Conservation (phyloP, 2,329 filamentous ascomycete genomes). For the Immersiporthe knoxdaviesiana region DNA sequence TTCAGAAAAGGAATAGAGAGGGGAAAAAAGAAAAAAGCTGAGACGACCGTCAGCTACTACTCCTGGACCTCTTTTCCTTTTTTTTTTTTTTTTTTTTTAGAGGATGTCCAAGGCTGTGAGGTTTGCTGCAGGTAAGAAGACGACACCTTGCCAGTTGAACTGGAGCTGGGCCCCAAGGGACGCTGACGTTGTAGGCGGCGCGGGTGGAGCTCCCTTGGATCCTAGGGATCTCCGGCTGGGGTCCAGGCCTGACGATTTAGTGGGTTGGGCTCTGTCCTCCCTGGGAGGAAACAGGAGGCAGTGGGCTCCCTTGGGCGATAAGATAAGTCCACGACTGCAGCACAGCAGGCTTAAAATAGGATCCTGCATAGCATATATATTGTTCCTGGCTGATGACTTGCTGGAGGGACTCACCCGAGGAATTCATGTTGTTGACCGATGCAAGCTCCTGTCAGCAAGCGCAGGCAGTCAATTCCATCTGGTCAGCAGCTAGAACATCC, state of each 20-base stretch:
- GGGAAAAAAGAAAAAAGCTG: conserved; percentile 5
- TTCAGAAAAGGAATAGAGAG: conserved; percentile 1
- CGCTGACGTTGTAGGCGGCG: conserved; percentile 15
- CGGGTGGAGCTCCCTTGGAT: conserved; percentile 15
- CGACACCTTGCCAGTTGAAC: conserved; percentile 19
- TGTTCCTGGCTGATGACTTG: background rate
- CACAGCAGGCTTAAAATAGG: background rate
- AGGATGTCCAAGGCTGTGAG: background rate
- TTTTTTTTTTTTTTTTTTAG: background rate
- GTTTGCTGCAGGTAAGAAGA: conserved; percentile 3
- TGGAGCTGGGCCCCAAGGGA: background rate
- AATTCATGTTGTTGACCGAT: background rate
- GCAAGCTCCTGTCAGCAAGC: background rate
- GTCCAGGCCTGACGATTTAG: background rate
- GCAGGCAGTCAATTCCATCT: background rate
- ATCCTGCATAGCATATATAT: background rate
- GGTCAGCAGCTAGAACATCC: background rate
- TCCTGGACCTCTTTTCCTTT: conserved; percentile 5
- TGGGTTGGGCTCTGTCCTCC: background rate
- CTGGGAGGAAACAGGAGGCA: background rate
- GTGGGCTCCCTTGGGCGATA: conserved; percentile 6
- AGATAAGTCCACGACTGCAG: background rate
- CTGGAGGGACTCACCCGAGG: background rate
- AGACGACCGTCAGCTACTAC: conserved; percentile 12
- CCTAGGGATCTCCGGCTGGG: background rate